These are phyloP conservation scores for Coniochaeta sp. DNA, from an alignment of 2,329 filamentous ascomycete species.

Conservation along the genomic window DNA sequence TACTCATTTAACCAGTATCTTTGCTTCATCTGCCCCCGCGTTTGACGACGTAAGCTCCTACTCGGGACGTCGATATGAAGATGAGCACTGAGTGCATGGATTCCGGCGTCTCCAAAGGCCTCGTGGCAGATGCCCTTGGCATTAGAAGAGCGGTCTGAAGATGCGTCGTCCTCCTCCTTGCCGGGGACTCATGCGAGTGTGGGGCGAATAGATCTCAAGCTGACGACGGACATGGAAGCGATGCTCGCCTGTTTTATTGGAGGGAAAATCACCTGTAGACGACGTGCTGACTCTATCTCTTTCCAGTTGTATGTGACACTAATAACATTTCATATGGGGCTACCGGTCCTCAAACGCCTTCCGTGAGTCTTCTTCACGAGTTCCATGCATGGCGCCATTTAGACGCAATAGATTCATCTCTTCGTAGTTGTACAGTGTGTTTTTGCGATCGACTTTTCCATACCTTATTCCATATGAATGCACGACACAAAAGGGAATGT, in stretches of 20 bases:
- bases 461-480: neutral
- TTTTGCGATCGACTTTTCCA: neutral
- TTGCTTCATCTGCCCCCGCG: constrained; percentile 1
- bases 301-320: neutral
- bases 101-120: neutral
- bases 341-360: neutral
- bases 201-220: neutral
- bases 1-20: neutral
- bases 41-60: constrained; percentile 8
- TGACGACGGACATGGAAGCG: neutral
- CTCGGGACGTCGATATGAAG: neutral
- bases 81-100: neutral
- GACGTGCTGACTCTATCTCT: neutral
- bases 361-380: neutral
- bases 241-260: neutral
- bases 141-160: neutral
- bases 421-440: neutral
- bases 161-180: neutral
- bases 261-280: neutral
- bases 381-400: neutral
- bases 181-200: neutral
- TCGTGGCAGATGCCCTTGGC: neutral
- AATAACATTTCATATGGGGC: neutral
- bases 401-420: neutral
- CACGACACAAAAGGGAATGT: neutral